These are phyloP conservation scores for Artemisia princeps DNA, from an alignment of 140 eudicot genomes.

Conservation along the genomic window DNA sequence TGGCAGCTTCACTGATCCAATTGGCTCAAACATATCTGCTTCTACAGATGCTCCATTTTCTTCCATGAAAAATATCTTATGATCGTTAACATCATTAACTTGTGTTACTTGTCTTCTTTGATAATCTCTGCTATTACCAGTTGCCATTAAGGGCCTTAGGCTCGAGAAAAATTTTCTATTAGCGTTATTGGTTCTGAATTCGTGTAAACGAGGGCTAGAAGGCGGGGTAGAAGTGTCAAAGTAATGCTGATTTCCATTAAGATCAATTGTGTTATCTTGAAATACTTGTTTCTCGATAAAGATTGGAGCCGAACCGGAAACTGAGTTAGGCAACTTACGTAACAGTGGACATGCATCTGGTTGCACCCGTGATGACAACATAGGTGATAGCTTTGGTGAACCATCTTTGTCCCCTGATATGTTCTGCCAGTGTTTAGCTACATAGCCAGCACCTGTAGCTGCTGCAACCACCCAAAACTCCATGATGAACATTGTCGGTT, in stretches of 20 bases:
- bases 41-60: slow-evolving; percentile 19
- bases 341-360: slow-evolving; percentile 28
- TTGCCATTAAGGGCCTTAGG: slow-evolving; percentile 39
- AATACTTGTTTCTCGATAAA: not conserved
- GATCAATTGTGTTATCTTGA: slow-evolving; percentile 19
- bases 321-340: slow-evolving; percentile 29
- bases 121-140: slow-evolving; percentile 30
- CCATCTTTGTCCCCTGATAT: slow-evolving; percentile 36
- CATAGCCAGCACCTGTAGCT: slow-evolving; percentile 60
- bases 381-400: slow-evolving; percentile 3
- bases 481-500: slow-evolving; percentile 23
- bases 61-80: slow-evolving; percentile 20
- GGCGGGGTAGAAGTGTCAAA: slow-evolving; percentile 11
- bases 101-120: slow-evolving; percentile 18
- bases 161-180: slow-evolving; percentile 25
- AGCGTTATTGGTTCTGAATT: slow-evolving; percentile 22
- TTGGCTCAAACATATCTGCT: slow-evolving; percentile 14
- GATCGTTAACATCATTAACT: slow-evolving; percentile 24
- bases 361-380: slow-evolving; percentile 25
- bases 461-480: slow-evolving; percentile 76
- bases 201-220: slow-evolving; percentile 6
- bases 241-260: slow-evolving; percentile 2
- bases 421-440: slow-evolving; percentile 52
- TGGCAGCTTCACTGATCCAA: slow-evolving; percentile 30
- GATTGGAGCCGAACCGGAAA: slow-evolving; percentile 21